Evolutionary conservation across 2,329 filamentous ascomycete species (phyloP).

Genomic region (Aureobasidium sp.): DNA sequence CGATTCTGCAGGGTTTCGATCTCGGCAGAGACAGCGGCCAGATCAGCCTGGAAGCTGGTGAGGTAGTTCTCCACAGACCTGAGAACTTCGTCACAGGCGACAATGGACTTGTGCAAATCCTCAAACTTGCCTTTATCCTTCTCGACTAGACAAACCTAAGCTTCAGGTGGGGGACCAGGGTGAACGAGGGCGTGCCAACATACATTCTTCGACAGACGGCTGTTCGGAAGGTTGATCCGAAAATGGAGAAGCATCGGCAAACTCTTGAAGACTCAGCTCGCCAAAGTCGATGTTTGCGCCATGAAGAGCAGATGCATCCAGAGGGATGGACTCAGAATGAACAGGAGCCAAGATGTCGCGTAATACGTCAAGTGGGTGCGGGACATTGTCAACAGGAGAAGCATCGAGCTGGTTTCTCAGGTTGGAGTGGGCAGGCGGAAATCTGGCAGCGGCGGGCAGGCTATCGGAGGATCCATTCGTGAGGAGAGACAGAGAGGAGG

Average conservation of each 20-base stretch:
- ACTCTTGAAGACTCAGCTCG: conserved; percentile 65
- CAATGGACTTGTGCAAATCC: conserved; percentile 80
- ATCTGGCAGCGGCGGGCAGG: conserved; percentile 56
- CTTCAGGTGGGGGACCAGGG: conserved; percentile 2
- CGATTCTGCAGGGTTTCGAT: conserved; percentile 88
- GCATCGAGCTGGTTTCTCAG: conserved; percentile 51
- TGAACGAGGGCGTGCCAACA: neutral
- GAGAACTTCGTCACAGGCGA: conserved; percentile 84
- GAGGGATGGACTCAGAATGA: neutral
- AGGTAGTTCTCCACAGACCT: conserved; percentile 89
- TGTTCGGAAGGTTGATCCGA: conserved; percentile 18
- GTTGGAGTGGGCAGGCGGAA: conserved; percentile 55
- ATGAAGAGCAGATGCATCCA: neutral
- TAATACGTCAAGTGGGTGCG: conserved; percentile 65
- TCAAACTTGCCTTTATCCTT: conserved; percentile 77
- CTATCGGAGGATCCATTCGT: conserved; percentile 67
- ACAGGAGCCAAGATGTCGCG: conserved; percentile 46
- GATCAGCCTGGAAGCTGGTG: conserved; percentile 84
- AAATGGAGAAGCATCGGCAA: conserved; percentile 38
- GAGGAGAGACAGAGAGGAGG: conserved; percentile 70
- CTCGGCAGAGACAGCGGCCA: conserved; percentile 85
- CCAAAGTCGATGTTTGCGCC: conserved; percentile 53
- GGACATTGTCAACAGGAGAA: conserved; percentile 45
- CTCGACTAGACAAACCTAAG: conserved; percentile 36
- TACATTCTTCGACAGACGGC: conserved; percentile 44